Base-by-base conservation (phyloP, 331 rosid genomes). In the Malus hybrid region DNA sequence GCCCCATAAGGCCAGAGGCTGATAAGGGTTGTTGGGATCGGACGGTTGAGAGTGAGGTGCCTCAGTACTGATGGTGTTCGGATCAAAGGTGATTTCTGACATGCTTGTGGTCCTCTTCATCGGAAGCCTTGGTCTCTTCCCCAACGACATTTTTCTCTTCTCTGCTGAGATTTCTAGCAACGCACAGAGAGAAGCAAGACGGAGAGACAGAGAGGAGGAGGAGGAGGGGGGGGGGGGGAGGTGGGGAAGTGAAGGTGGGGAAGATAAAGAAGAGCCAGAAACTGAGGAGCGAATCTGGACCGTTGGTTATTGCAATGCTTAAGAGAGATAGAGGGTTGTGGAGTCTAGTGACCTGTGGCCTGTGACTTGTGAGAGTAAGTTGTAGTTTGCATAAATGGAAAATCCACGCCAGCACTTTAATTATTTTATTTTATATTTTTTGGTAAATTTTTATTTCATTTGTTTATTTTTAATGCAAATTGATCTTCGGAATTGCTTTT, bases 101-200 rank as follows among this genome's bases (percentile, higher is more conserved):
- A 86, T 27, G 83, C 97, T 94, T 11, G 97, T 77, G 16, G 97
- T 90, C 71, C 96, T 88, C 85, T 86, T 88, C 86, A 94, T 84
- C 0, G 93, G 83, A 67, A 84, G 88, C 71, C 96, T 87, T 42
- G 87, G 84, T 71, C 95, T 86, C 87, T 91, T 94, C 62, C 97
- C 96, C 65, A 92, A 69, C 88, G 87, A 5, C 97, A 86, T 91
- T 75, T 79, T 84, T 42, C 42, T 29, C 39, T 16, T 55, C 22
- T 20, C 36, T 36, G 10, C 73, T 65, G 9, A 66, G 39, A 10
- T n/a, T 55, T 22, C 59, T 56, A 54, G 29, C 66, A 27, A 61
- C 7, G 15, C 42, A 55, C 69, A 65, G 79, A 2, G 71, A 56
- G 65, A 36, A 34, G 39, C 39, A 34, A 7, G 42, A 36, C 10